phyloP scores from a whole-genome alignment of 371 early-diverging fungal species.

The Chytridium lagenaria region DNA sequence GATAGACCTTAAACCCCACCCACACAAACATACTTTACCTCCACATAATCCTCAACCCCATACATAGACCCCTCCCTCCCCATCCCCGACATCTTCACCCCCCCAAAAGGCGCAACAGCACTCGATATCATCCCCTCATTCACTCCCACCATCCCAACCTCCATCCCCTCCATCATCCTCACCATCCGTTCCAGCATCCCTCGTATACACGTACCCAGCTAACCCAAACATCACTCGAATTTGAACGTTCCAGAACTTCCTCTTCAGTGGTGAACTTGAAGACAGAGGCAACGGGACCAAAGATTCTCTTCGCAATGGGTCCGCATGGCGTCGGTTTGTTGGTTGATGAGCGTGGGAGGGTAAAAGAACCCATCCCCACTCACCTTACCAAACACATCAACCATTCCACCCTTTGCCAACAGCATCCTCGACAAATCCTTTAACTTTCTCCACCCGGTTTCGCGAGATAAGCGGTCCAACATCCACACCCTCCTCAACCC shows the following conservation, averaged over 20 bases:
- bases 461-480: constrained; percentile 84
- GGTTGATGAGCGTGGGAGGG: constrained; percentile 59
- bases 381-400: constrained; percentile 25
- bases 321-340: constrained; percentile 67
- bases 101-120: constrained; percentile 83
- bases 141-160: constrained; percentile 91
- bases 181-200: constrained; percentile 72
- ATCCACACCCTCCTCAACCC: constrained; percentile 67
- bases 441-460: constrained; percentile 72
- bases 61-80: constrained; percentile 47
- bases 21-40: constrained; percentile 40
- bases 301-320: constrained; percentile 83
- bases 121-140: constrained; percentile 68
- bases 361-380: constrained; percentile 30
- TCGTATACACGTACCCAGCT: constrained; percentile 85
- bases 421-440: constrained; percentile 72
- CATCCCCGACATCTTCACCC: constrained; percentile 81
- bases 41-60: constrained; percentile 44
- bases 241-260: constrained; percentile 72
- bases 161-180: constrained; percentile 78
- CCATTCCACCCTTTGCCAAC: constrained; percentile 62
- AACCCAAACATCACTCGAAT: constrained; percentile 77
- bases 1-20: constrained; percentile 18
- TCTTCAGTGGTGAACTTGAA: constrained; percentile 53
- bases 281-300: constrained; percentile 87